Percentiles rank a stretch among this genome's conserved stretches.
Conservation (phyloP, 306 rosid genomes). For the Castanopsis chinensis region DNA sequence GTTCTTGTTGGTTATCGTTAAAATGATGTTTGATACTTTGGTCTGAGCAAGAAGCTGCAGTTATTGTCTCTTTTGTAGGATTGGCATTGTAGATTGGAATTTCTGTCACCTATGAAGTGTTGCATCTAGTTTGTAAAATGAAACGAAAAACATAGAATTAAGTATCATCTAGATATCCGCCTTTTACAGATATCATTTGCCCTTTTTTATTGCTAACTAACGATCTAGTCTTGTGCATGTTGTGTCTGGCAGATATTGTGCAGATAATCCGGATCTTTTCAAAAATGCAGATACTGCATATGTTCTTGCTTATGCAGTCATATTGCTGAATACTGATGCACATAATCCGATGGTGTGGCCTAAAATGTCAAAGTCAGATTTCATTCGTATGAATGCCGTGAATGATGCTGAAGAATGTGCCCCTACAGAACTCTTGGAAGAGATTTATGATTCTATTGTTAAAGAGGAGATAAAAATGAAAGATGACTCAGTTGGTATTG, state of each 20-base stretch:
- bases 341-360: constrained; percentile 99
- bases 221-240: constrained; percentile 27
- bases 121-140: not conserved
- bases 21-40: not conserved
- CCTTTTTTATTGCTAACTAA: constrained; percentile 27
- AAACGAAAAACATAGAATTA: not conserved
- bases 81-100: not conserved
- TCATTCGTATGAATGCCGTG: constrained; percentile 80
- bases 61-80: not conserved
- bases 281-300: constrained; percentile 97
- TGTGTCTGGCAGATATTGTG: constrained; percentile 82
- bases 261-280: constrained; percentile 94
- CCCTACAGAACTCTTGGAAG: constrained; percentile 85
- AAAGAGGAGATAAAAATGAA: constrained; percentile 94
- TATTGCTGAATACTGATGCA: constrained; percentile 95
- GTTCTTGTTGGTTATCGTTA: not conserved
- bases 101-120: not conserved
- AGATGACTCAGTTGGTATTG: constrained; percentile 59
- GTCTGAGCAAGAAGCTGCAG: not conserved
- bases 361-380: constrained; percentile 94
- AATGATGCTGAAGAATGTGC: constrained; percentile 93
- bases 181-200: constrained; percentile 20
- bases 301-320: constrained; percentile 98
- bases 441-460: constrained; percentile 87
- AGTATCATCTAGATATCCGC: constrained; percentile 2